Conservation (phyloP, 2,329 filamentous ascomycete genomes). For the Penicillium sp. region DNA sequence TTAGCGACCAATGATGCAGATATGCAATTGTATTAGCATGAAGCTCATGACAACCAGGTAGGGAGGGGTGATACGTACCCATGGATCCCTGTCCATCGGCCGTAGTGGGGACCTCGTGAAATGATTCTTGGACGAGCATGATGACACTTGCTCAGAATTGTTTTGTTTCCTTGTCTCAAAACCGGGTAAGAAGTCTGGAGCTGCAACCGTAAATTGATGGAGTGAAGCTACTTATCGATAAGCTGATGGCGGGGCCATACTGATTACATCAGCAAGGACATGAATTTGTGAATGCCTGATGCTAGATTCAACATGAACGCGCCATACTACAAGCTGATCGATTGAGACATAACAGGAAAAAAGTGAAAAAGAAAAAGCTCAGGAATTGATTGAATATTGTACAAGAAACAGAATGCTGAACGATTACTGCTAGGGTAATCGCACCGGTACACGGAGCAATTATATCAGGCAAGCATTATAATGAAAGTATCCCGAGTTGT, state of each 20-base stretch:
- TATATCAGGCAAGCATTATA: conserved; percentile 17
- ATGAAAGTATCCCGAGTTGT: conserved; percentile 15
- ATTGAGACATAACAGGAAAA: background rate
- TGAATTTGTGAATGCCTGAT: background rate
- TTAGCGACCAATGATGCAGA: background rate
- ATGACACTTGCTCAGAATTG: background rate
- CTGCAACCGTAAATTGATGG: background rate
- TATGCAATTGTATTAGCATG: background rate
- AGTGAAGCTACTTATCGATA: conserved; percentile 2
- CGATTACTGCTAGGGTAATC: background rate
- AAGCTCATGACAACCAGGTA: background rate
- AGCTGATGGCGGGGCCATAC: background rate
- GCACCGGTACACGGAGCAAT: background rate
- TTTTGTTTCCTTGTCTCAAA: background rate
- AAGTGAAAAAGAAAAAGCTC: background rate
- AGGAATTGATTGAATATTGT: conserved; percentile 25
- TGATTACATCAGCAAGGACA: conserved; percentile 1
- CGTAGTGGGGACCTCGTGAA: conserved; percentile 39
- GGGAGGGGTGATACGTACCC: conserved; percentile 30
- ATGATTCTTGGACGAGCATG: conserved; percentile 39
- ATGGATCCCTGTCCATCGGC: conserved; percentile 40
- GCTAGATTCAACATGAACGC: background rate
- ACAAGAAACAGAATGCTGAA: conserved; percentile 23
- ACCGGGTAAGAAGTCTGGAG: background rate
- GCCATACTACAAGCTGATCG: background rate